phyloP scores from a whole-genome alignment of 805 yeast genomes.

The Soucietia sequanensis region DNA sequence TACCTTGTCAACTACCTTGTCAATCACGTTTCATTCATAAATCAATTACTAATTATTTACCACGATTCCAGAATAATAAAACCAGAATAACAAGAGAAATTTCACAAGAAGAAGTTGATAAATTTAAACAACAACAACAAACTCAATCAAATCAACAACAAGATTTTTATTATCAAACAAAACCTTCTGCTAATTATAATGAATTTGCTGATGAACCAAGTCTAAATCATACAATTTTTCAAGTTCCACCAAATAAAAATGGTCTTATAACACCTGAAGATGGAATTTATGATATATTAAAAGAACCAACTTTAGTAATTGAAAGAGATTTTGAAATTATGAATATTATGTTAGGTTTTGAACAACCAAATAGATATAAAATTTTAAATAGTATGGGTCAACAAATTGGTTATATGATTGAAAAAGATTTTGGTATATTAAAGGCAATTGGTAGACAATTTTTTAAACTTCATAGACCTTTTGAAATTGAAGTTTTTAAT shows the following conservation, averaged over 20 bases:
- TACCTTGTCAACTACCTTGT: too few species aligned
- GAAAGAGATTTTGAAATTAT: slow-evolving; percentile 87
- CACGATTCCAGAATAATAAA: slow-evolving; percentile 8
- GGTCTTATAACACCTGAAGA: slow-evolving; percentile 57
- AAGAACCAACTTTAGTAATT: slow-evolving; percentile 80
- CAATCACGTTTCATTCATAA: neutral
- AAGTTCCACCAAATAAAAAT: slow-evolving; percentile 40
- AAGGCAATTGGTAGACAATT: slow-evolving; percentile 80
- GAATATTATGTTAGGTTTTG: slow-evolving; percentile 86
- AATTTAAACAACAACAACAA: slow-evolving; percentile 14
- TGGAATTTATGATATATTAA: slow-evolving; percentile 59
- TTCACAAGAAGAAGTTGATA: slow-evolving; percentile 32
- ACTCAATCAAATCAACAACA: slow-evolving; percentile 8
- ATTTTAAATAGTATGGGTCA: slow-evolving; percentile 73
- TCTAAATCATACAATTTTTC: slow-evolving; percentile 30
- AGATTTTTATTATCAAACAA: slow-evolving; percentile 23
- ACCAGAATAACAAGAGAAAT: slow-evolving; percentile 33
- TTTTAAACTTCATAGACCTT: slow-evolving; percentile 83
- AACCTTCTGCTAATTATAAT: slow-evolving; percentile 24
- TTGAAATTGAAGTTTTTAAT: slow-evolving; percentile 69
- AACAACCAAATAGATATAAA: slow-evolving; percentile 81
- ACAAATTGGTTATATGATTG: slow-evolving; percentile 77
- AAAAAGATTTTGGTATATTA: slow-evolving; percentile 69
- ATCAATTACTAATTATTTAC: neutral
- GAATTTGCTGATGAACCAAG: slow-evolving; percentile 25